phyloP scores from a whole-genome alignment of 2,329 filamentous ascomycete genomes.

The Lizonia empirigonia region DNA sequence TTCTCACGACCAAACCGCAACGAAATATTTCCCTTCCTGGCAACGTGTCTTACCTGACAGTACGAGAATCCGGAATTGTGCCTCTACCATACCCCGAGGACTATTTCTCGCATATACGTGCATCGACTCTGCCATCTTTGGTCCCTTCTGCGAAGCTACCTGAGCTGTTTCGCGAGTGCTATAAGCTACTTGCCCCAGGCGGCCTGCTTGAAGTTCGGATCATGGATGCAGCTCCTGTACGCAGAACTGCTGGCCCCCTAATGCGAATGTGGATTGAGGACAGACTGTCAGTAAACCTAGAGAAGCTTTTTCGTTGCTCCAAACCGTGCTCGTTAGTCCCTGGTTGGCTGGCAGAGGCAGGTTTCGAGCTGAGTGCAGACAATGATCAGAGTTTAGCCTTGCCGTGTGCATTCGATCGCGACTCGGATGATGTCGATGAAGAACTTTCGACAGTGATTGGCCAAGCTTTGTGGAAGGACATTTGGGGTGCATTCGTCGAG shows the following conservation, averaged over 20 bases:
- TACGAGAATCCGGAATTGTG: constrained; percentile 49
- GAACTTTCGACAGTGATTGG: constrained; percentile 46
- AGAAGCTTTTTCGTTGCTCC: constrained; percentile 63
- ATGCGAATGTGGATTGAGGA: constrained; percentile 67
- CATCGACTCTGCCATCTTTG: constrained; percentile 60
- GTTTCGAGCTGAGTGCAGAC: constrained; percentile 48
- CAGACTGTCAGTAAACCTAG: constrained; percentile 64
- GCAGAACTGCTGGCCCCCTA: constrained; percentile 61
- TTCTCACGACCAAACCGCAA: constrained; percentile 43
- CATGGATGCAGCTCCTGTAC: constrained; percentile 66
- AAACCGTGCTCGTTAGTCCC: constrained; percentile 65
- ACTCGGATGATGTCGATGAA: constrained; percentile 27
- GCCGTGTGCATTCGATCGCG: constrained; percentile 37
- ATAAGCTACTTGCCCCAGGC: constrained; percentile 60
- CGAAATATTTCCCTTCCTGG: constrained; percentile 41
- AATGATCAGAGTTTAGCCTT: constrained; percentile 33
- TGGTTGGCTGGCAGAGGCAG: constrained; percentile 63
- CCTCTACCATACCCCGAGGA: constrained; percentile 56
- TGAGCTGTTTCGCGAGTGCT: constrained; percentile 61
- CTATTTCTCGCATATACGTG: constrained; percentile 47
- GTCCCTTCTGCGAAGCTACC: constrained; percentile 64
- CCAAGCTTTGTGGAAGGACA: constrained; percentile 46
- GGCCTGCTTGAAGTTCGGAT: constrained; percentile 65
- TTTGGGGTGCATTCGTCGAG: constrained; percentile 47
- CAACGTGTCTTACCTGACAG: constrained; percentile 39